Conservation (phyloP, 345 rosid species). For the Populus tremula region DNA sequence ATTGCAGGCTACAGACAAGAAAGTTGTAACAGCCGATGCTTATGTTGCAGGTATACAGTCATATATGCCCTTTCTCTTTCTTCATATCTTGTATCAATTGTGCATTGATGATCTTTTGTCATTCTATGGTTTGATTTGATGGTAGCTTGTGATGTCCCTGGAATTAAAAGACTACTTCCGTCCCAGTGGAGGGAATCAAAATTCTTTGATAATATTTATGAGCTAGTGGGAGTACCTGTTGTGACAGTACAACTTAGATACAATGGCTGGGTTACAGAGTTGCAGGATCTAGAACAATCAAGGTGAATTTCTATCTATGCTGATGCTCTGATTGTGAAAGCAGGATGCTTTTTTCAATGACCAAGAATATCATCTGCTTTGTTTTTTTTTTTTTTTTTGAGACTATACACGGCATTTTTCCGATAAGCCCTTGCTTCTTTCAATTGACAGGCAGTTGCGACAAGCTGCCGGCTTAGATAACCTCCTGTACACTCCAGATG, state of each 20-base stretch:
- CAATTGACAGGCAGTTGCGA: slow-evolving; percentile 62
- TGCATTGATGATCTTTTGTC: neutral
- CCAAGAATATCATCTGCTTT: neutral
- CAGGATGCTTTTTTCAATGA: neutral
- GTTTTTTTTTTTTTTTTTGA: slow-evolving; percentile 1
- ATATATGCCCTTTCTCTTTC: neutral
- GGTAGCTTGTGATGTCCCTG: slow-evolving; percentile 94
- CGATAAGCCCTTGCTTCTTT: neutral
- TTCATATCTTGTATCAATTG: neutral
- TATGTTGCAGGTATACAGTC: slow-evolving; percentile 68
- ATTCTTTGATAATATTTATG: slow-evolving; percentile 74
- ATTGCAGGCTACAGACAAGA: slow-evolving; percentile 75
- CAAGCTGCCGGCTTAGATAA: slow-evolving; percentile 83
- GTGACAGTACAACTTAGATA: slow-evolving; percentile 90
- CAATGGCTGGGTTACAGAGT: slow-evolving; percentile 96
- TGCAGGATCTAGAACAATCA: slow-evolving; percentile 70
- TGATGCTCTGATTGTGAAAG: neutral
- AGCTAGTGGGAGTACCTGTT: slow-evolving; percentile 92
- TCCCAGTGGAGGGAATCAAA: slow-evolving; percentile 68
- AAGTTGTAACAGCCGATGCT: slow-evolving; percentile 85
- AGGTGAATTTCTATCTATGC: slow-evolving; percentile 44
- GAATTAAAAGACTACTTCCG: slow-evolving; percentile 90
- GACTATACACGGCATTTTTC: neutral
- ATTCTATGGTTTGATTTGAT: slow-evolving; percentile 6
- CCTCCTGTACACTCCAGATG: slow-evolving; percentile 95